Base-by-base conservation (phyloP, 2,329 filamentous ascomycete genomes). In the Pseudogymnoascus sp. region DNA sequence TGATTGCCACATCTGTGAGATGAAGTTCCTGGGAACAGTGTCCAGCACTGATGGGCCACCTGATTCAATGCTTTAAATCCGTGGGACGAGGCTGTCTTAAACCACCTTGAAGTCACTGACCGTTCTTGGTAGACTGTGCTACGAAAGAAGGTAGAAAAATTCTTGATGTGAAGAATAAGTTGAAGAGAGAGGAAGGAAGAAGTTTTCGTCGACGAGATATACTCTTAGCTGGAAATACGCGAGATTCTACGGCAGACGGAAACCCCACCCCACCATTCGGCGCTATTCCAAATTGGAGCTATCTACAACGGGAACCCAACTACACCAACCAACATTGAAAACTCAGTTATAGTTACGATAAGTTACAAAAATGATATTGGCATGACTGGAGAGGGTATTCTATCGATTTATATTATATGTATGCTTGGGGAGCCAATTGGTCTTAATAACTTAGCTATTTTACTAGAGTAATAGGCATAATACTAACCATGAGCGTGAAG, bases 11-110 rank as follows among this genome's bases (percentile, higher is more conserved):
- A 41, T 60, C 35, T n/a, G 33, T 60, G 33, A 41, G 58, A 39
- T 39, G 58, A 39, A 26, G 33, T 33, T 8, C 33, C 58, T 26
- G 3, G 6, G 58, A 60, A 16, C 58, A 60, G 35, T 31, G 58
- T 60, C 58, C 58, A 60, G 58, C 58, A 41, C 58, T 33, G 49
- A 55, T 55, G 29, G 49, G 49, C 49, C 49, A 55, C 49, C 29
- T 55, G 49, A 55, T 33, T 55, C 49, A 55, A 55, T 55, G 29
- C 29, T 55, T 55, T 55, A 55, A 55, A 55, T 55, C 49, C 29
- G 49, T 55, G 49, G 49, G 49, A 55, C 49, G 11, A 55, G n/a
- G 49, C 26, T 55, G 45, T 10, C 26, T 55, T 55, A 33, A 55
- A 55, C 16, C 49, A 55, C 49, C 49, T 55, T 33, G 26, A 55